These are phyloP conservation scores for Botrytis aclada DNA, from an alignment of 2,329 filamentous ascomycete species.

Conservation along the genomic window DNA sequence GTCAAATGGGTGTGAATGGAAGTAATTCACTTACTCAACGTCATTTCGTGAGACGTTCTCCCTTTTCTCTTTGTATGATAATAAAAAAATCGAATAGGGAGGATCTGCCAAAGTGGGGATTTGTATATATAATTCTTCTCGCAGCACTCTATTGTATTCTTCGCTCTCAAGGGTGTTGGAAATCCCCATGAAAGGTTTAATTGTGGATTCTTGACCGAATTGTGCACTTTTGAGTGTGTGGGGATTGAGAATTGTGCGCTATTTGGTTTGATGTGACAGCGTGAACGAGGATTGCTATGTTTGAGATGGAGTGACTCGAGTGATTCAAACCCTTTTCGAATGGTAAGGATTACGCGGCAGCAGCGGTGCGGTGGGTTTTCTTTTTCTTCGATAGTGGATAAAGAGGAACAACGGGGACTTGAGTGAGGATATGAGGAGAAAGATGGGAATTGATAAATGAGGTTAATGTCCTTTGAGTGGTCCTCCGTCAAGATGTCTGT, in stretches of 20 bases:
- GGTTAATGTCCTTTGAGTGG: background rate
- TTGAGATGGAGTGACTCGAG: constrained; percentile 6
- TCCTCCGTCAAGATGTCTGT: background rate
- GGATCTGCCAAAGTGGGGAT: constrained; percentile 15
- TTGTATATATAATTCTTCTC: background rate
- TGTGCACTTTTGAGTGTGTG: constrained; percentile 8
- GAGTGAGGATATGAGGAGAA: background rate
- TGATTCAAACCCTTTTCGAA: constrained; percentile 1
- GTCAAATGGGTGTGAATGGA: background rate
- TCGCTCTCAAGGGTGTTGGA: background rate
- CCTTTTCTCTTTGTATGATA: constrained; percentile 2
- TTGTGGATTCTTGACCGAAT: constrained; percentile 4
- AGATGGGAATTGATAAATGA: background rate
- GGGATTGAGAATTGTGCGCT: constrained; percentile 19
- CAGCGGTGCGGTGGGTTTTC: background rate
- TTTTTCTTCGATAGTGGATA: constrained; percentile 1
- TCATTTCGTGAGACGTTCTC: constrained; percentile 14
- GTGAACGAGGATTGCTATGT: background rate
- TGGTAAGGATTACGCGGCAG: constrained; percentile 9
- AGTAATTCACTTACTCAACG: constrained; percentile 17
- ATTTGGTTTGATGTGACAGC: background rate
- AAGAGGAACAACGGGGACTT: background rate
- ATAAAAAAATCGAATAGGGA: constrained; percentile 17
- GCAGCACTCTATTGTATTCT: background rate
- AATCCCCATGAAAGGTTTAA: constrained; percentile 13